phyloP scores from a whole-genome alignment of 1,139 yeast genomes.

The Magnusiomyces fungicola region DNA sequence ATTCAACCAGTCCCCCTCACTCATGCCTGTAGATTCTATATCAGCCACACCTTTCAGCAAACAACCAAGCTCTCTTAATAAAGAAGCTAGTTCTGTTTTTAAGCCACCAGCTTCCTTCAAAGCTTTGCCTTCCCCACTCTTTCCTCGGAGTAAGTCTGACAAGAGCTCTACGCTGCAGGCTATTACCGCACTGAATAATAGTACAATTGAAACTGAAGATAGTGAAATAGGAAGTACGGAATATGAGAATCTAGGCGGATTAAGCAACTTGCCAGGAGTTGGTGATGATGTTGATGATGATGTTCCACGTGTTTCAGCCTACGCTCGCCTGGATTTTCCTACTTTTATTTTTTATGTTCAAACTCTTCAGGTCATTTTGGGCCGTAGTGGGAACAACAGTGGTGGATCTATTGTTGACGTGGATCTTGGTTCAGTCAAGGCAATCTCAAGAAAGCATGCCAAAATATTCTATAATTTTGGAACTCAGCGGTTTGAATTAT shows the following conservation, averaged over 20 bases:
- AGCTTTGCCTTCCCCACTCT: background rate
- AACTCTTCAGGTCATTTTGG: conserved; percentile 86
- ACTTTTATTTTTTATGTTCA: conserved; percentile 91
- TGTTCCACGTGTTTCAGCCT: conserved; percentile 53
- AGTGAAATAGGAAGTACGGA: background rate
- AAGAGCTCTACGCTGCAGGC: conserved; percentile 14
- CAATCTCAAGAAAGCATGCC: conserved; percentile 88
- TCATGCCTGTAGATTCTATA: background rate
- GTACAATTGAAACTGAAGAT: background rate
- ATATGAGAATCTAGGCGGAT: background rate
- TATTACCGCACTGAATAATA: conserved; percentile 8
- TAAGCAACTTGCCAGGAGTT: background rate
- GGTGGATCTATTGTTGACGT: conserved; percentile 56
- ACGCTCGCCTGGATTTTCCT: conserved; percentile 89
- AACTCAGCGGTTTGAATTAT: conserved; percentile 82
- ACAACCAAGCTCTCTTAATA: background rate
- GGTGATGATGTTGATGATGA: background rate
- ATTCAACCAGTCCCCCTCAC: background rate
- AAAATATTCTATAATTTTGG: conserved; percentile 93
- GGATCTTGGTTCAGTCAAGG: conserved; percentile 83
- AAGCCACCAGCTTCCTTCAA: background rate
- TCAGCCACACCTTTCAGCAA: background rate
- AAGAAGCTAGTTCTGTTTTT: background rate
- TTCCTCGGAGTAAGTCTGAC: conserved; percentile 5
- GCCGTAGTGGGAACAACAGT: conserved; percentile 73